Evolutionary conservation across 2,329 filamentous ascomycete genomes (phyloP), one percentile per base, ranked within the genome.

Genomic region (Penicillium hesseltinei): DNA sequence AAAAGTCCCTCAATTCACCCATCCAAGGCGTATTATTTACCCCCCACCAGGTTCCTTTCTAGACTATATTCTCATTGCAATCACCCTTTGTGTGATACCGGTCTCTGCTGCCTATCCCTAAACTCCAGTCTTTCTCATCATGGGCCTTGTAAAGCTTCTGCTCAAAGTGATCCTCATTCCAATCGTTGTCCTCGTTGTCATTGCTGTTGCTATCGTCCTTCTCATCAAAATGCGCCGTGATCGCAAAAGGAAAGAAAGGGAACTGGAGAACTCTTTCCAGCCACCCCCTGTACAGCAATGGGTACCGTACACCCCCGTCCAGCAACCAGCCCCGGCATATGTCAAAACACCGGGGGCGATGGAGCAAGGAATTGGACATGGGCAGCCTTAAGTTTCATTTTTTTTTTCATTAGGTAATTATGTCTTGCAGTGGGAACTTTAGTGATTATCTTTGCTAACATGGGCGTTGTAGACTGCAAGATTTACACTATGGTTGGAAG

Each of bases 101-200:
- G 6, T 40, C 31, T 51, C 17, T 25, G 7, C 33, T 7, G 0
- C 10, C 33, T 25, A 25, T 25, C 5, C 13, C 10, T 17, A 15
- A 13, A 38, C 27, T 3, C 23, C 38, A 29, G 4, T 15, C 8
- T n/a, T 42, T 21, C 5, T 33, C 47, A 56, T 9, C 13, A 66
- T 66, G 64, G 62, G 62, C 10, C 54, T 65, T 38, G 4, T 64
- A 15, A 65, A 60, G 40, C n/a, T 65, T 13, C 49, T 66, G 9
- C 61, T 65, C 43, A 66, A 66, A 56, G 62, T 52, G 2, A 64
- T 66, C 35, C 19, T 66, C 36, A 60, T 66, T n/a, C 64, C 64
- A 3, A 60, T 66, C 9, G 51, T 59, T 19, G 17, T 57, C n/a
- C 4, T 66, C 35, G 5, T 60, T 23, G 54, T 62, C 17, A 44